These are phyloP conservation scores for Dendrobium huoshanense DNA, from an alignment of 106 monocot species.

Conservation along the genomic window DNA sequence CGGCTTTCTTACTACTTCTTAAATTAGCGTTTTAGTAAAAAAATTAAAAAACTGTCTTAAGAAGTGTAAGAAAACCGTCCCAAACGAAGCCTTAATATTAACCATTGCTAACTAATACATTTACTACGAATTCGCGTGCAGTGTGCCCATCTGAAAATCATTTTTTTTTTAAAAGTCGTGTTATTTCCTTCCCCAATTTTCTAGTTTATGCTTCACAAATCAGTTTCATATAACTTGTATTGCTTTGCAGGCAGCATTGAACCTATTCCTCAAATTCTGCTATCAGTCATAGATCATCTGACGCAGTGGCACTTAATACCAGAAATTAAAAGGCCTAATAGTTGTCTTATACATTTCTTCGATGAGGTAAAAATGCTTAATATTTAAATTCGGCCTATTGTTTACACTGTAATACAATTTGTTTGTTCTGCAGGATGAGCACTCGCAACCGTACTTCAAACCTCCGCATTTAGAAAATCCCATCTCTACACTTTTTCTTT, in stretches of 20 bases:
- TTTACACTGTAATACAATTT: background rate
- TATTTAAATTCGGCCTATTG: no score
- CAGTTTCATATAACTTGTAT: background rate
- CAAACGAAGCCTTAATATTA: no score
- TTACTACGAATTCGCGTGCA: no score
- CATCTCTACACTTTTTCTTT: conserved; percentile 76
- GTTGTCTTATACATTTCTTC: conserved; percentile 93
- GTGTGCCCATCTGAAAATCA: no score
- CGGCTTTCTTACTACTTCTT: no score
- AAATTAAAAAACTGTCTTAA: no score
- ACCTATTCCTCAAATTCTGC: conserved; percentile 63
- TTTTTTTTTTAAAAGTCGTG: no score
- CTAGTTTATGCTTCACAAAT: background rate
- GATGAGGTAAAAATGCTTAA: conserved; percentile 56
- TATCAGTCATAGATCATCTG: conserved; percentile 72
- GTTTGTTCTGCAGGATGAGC: conserved; percentile 55
- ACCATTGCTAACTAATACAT: no score
- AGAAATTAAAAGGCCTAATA: conserved; percentile 79
- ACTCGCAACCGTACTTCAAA: conserved; percentile 94
- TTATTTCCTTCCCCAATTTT: no score
- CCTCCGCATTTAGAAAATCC: conserved; percentile 94
- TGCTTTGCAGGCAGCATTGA: conserved; percentile 51
- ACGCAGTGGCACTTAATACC: conserved; percentile 85
- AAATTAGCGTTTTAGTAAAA: no score
- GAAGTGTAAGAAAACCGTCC: no score